phyloP scores from a whole-genome alignment of 345 rosid species.

The Salix caprea region DNA sequence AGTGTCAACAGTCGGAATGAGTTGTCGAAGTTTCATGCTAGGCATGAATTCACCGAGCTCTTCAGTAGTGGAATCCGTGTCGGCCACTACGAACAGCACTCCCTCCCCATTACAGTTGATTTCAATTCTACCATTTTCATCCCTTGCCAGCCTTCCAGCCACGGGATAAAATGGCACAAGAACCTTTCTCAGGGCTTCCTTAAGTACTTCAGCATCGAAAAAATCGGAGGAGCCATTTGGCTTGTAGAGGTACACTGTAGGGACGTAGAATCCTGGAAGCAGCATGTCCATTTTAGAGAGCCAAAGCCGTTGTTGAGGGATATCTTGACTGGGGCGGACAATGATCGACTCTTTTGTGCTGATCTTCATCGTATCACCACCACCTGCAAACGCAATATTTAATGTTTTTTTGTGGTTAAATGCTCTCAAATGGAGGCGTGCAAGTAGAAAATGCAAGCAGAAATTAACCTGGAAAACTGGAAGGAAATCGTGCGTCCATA shows the following conservation, averaged over 20 bases:
- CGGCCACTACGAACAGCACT: conserved; percentile 4
- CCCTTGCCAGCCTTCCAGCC: conserved; percentile 14
- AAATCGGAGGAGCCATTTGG: conserved; percentile 14
- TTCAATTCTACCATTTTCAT: conserved; percentile 8
- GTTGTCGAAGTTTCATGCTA: not conserved
- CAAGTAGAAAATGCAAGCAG: too few species aligned
- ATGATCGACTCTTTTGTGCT: conserved; percentile 23
- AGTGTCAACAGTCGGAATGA: not conserved
- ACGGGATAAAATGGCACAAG: conserved; percentile 11
- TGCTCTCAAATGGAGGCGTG: too few species aligned
- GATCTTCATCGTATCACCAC: conserved; percentile 21
- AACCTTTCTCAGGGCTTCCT: conserved; percentile 11
- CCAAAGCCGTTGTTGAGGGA: conserved; percentile 27
- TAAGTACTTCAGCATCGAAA: not conserved
- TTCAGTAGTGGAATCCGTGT: not conserved
- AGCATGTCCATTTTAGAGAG: conserved; percentile 36
- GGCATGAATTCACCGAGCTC: not conserved
- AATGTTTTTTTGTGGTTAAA: too few species aligned
- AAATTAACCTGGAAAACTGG: too few species aligned
- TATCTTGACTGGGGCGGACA: conserved; percentile 28
- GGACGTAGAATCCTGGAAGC: conserved; percentile 16
- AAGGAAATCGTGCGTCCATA: too few species aligned
- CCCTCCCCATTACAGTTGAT: conserved; percentile 15
- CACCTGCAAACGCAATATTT: too few species aligned
- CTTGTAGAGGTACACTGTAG: conserved; percentile 27